A percentile compares a stretch with the other conserved stretches of the same genome.
Conservation (phyloP, 1,284 basidiomycete genomes). For the Puccinia triticina region DNA sequence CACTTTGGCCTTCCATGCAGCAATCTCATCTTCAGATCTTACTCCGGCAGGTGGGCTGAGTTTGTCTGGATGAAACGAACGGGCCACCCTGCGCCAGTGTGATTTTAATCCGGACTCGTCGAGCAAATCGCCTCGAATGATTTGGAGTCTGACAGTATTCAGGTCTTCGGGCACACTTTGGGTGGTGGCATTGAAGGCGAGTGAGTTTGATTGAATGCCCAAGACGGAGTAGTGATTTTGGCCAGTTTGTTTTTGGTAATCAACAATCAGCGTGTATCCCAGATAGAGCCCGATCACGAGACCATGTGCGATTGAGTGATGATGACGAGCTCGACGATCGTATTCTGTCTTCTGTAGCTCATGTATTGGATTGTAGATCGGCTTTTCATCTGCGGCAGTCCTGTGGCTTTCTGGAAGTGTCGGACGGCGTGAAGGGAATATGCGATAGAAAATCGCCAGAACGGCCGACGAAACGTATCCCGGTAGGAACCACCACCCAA, state of each 20-base stretch:
- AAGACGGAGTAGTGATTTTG: conserved; percentile 39
- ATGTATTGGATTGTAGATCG: conserved; percentile 35
- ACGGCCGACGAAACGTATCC: conserved; percentile 24
- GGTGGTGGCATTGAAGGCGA: conserved; percentile 27
- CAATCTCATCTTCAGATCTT: conserved; percentile 10
- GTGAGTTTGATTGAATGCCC: conserved; percentile 31
- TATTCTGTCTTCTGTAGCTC: conserved; percentile 21
- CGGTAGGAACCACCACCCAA: conserved; percentile 46
- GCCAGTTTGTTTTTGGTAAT: conserved; percentile 24
- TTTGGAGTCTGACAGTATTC: conserved; percentile 7
- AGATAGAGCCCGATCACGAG: conserved; percentile 32
- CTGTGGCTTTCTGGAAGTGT: not conserved
- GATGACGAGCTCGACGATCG: conserved; percentile 2
- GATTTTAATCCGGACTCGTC: conserved; percentile 44
- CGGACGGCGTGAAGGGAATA: conserved; percentile 30
- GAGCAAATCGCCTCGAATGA: not conserved
- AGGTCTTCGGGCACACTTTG: not conserved
- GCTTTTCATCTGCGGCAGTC: conserved; percentile 12
- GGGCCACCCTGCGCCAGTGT: conserved; percentile 41
- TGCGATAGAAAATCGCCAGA: conserved; percentile 14
- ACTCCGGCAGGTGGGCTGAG: conserved; percentile 24
- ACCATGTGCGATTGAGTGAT: conserved; percentile 36
- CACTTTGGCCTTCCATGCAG: conserved; percentile 23
- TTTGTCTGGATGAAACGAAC: conserved; percentile 47
- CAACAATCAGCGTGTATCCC: conserved; percentile 13